Evolutionary conservation across 2,329 filamentous ascomycete species (phyloP).

Genomic region (Zymoseptoria crescenta): DNA sequence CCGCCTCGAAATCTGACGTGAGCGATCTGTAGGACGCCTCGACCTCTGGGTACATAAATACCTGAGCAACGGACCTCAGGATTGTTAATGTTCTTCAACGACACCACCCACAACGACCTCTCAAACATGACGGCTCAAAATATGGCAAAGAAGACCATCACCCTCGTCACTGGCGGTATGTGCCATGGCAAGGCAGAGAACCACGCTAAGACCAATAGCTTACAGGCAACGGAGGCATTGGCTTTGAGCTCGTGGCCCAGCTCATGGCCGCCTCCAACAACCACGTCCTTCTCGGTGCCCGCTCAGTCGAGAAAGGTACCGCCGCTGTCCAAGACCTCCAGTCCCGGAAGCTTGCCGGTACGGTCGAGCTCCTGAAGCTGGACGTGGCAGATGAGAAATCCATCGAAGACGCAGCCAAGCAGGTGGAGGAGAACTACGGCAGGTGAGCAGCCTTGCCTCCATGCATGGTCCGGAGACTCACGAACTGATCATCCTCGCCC

Average conservation of each 20-base stretch:
- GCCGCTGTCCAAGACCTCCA: slow-evolving; percentile 24
- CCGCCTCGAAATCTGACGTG: background rate
- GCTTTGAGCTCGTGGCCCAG: slow-evolving; percentile 36
- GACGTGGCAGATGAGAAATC: slow-evolving; percentile 21
- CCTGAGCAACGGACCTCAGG: background rate
- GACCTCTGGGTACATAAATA: background rate
- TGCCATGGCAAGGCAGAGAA: background rate
- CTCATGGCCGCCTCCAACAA: slow-evolving; percentile 30
- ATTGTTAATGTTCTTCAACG: background rate
- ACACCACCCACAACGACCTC: background rate
- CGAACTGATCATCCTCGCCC: background rate
- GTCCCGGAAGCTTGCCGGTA: slow-evolving; percentile 12
- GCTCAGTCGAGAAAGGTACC: slow-evolving; percentile 34
- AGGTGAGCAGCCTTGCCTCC: slow-evolving; percentile 5
- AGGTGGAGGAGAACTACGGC: slow-evolving; percentile 18
- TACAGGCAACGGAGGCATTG: slow-evolving; percentile 39
- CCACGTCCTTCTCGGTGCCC: slow-evolving; percentile 35
- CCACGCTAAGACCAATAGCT: background rate
- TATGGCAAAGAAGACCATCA: slow-evolving; percentile 21
- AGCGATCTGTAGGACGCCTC: background rate
- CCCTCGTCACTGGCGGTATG: slow-evolving; percentile 33
- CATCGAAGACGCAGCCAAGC: slow-evolving; percentile 18
- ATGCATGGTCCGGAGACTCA: too few species aligned
- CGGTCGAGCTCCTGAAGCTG: slow-evolving; percentile 20
- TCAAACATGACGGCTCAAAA: background rate